Percentiles rank a stretch among this genome's conserved stretches.
Evolutionary conservation across 805 yeast genomes (phyloP).

Genomic region (Pichia nakasei): DNA sequence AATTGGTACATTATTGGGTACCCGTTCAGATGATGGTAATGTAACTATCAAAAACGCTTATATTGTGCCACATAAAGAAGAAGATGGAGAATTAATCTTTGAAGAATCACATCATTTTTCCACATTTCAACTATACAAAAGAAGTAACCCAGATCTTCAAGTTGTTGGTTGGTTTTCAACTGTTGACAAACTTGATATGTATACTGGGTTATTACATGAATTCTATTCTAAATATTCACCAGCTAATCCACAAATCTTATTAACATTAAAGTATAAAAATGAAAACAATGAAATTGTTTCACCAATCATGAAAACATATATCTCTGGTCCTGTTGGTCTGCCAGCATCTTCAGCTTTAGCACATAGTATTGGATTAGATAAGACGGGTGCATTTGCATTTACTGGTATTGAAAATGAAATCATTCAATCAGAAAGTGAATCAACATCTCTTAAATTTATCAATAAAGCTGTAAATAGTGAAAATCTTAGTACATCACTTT

Average conservation of each 20-base stretch:
- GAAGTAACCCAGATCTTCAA: constrained; percentile 67
- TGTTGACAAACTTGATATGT: constrained; percentile 50
- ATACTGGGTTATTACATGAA: constrained; percentile 73
- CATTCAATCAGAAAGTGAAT: constrained; percentile 48
- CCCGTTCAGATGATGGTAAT: constrained; percentile 75
- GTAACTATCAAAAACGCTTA: constrained; percentile 68
- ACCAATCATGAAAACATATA: constrained; percentile 58
- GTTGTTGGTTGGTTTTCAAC: constrained; percentile 83
- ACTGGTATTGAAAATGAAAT: constrained; percentile 67
- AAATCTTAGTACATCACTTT: constrained; percentile 25
- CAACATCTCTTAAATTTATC: constrained; percentile 42
- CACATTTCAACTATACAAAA: constrained; percentile 62
- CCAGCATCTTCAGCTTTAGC: constrained; percentile 33
- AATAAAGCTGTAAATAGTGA: constrained; percentile 30
- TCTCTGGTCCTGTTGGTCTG: constrained; percentile 65
- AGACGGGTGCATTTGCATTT: constrained; percentile 49
- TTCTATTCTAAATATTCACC: constrained; percentile 73
- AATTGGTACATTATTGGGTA: constrained; percentile 76
- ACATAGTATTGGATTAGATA: constrained; percentile 30
- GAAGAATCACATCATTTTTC: constrained; percentile 69
- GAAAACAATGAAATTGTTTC: constrained; percentile 40
- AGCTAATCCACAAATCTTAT: constrained; percentile 70
- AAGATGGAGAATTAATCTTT: constrained; percentile 65
- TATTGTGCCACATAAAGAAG: constrained; percentile 72
- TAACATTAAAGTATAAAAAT: constrained; percentile 57